Conservation (phyloP, 805 yeast species). For the Teunomyces stri region DNA sequence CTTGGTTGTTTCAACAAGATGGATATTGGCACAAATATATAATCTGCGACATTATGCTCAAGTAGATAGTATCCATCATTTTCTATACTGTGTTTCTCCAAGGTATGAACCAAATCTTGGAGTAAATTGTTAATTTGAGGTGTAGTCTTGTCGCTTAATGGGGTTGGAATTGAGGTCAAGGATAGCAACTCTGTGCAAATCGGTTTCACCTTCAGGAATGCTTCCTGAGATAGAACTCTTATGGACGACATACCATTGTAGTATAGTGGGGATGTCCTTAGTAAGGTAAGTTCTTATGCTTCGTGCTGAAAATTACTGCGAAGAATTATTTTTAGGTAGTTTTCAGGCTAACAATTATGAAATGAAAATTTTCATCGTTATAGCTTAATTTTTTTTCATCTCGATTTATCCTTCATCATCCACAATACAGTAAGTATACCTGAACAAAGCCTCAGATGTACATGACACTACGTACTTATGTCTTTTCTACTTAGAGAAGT, state of each 20-base stretch:
- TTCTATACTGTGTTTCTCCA: constrained; percentile 14
- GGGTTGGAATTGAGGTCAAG: background rate
- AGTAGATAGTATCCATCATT: constrained; percentile 18
- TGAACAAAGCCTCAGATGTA: constrained; percentile 3
- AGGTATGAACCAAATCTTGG: background rate
- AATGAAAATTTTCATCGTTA: background rate
- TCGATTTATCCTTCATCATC: background rate
- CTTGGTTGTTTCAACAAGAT: constrained; percentile 26
- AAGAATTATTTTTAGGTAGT: background rate
- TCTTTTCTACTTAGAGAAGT: background rate
- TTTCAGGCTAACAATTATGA: background rate
- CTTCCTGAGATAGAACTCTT: constrained; percentile 8
- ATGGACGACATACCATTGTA: background rate
- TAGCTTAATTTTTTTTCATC: background rate
- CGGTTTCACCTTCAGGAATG: constrained; percentile 30
- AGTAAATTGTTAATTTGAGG: background rate
- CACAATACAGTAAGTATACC: background rate
- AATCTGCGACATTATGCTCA: constrained; percentile 36
- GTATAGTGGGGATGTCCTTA: background rate
- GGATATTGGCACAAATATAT: constrained; percentile 40
- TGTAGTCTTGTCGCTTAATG: background rate
- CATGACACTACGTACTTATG: background rate
- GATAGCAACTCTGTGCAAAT: constrained; percentile 24
- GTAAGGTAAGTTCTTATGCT: background rate
- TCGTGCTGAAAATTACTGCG: background rate